Evolutionary conservation across 805 yeast genomes (phyloP), one percentile per base, ranked within the genome.

Genomic region (Nakazawaea anatomiae): DNA sequence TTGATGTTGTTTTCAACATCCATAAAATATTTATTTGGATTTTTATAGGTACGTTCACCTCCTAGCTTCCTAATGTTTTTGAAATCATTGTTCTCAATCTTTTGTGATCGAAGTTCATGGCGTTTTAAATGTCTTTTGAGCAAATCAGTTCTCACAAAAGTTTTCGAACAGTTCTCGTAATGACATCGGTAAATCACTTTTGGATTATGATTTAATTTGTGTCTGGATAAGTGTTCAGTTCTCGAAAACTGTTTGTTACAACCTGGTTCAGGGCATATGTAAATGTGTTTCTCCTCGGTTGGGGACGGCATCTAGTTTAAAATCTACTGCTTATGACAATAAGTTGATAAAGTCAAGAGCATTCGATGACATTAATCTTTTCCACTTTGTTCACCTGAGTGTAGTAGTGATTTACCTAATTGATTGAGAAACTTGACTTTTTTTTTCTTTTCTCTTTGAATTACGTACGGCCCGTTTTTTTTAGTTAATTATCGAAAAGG

Each of bases 161-260:
- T 77, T 61, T 80, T 81, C 1, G 72, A 69, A 60, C 89, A 83
- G 3, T 67, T 66, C 9, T 73, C 67, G 62, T 68, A 68, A 2
- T 62, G 59, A 60, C 89, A 83, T 29, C 68, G 69, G 59, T 73
- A 82, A 9, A 83, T 79, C 48, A 76, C 76, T 25, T 74, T 70
- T 2, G 80, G 79, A 51, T 74, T 71, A 55, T 83, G 89, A 60
- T 83, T 83, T 47, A 83, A 68, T 58, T 79, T 75, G 60, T 83
- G 89, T 47, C 89, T 66, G 2, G 86, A 73, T 12, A 83, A 62
- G 65, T 83, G 89, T 58, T 83, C 89, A 1, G 82, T 75, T 46
- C 89, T 60, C 27, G 79, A 75, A 57, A 83, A 83, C 18, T 70
- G 67, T 59, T 83, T 83, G 39, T 67, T 70, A 58, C 89, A 83